Base-by-base conservation (phyloP, 225 moss, liverwort and hornwort species). In the Bryoerythrophyllum caledonicum region DNA sequence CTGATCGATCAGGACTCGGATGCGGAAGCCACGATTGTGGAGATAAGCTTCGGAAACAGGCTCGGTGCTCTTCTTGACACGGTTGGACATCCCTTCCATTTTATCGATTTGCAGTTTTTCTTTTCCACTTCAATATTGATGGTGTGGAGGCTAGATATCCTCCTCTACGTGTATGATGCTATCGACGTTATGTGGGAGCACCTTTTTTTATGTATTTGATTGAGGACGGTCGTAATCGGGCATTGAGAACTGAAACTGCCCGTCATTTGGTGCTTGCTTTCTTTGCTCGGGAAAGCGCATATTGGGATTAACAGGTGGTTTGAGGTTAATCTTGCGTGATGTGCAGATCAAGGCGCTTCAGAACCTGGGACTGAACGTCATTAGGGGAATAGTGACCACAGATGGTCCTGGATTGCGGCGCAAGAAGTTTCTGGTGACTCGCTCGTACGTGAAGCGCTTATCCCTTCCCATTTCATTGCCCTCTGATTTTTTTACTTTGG, bases 21-120 rank as follows among this genome's bases (percentile, higher is more conserved):
- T 74, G 78, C 92, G 13, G 79, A 89, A 3, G 77, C 92, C 8
- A 97, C 91, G 34, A 83, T 85, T 65, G 91, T 97, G 53, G 94
- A 97, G 81, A 83, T 97, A 28, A 88, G 94, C 67, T 94, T 89
- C 32, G 94, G 94, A 16, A 91, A 92, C 63, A 87, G 94, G 54
- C 91, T 97, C 9, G 92, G 96, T 72, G 96, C 91, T 41, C 86
- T 94, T 25, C 87, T 97, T 74, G 94, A 97, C 76, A 97, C 94
- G 56, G 89, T 89, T 73, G 6, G 69, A 53, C 52, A 62, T 9
- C 17, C 35, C 71, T 67, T 46, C 17, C 62, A 38, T 38, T n/a
- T 26, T 32, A 9, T 25, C 49, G 4, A 26, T 43, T 26, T 71
- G 54, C 44, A 26, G 4, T 28, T 32, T 8, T 25, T 44, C 20